Conservation (phyloP, 257 asterid species). For the Lithospermum erythrorhizon region DNA sequence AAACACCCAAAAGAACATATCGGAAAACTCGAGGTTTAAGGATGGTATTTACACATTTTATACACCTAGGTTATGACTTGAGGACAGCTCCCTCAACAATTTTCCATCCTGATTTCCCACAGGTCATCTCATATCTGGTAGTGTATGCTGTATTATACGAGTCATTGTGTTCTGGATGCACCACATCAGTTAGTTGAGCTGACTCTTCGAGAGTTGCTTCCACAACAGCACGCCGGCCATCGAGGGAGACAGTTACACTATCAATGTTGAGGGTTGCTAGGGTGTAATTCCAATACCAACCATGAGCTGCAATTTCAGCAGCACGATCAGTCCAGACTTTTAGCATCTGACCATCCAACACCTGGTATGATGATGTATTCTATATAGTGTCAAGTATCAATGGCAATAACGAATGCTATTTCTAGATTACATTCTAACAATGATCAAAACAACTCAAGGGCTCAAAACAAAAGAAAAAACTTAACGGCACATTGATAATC, state of each 20-base stretch:
- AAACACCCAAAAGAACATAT: too few relatives aligned
- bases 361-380: conserved; percentile 30
- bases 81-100: conserved; percentile 94
- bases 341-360: conserved; percentile 94
- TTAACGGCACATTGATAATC: not conserved
- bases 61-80: conserved; percentile 35
- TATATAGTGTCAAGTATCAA: not conserved
- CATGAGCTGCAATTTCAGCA: conserved; percentile 67
- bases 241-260: conserved; percentile 73
- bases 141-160: conserved; percentile 64
- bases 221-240: conserved; percentile 82
- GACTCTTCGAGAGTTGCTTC: conserved; percentile 93
- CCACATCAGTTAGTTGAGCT: conserved; percentile 60
- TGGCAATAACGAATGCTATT: not conserved
- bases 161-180: conserved; percentile 68
- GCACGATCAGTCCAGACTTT: conserved; percentile 82
- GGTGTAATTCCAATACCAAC: conserved; percentile 86
- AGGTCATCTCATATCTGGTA: conserved; percentile 70
- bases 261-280: conserved; percentile 66
- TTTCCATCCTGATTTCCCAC: conserved; percentile 68
- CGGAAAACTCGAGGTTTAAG: too few relatives aligned
- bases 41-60: not conserved
- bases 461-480: not conserved
- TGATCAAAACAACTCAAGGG: too few relatives aligned
- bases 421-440: too few relatives aligned